These are phyloP conservation scores for Irineochytrium annulatum DNA, from an alignment of 192 early-diverging fungal species.

Conservation along the genomic window DNA sequence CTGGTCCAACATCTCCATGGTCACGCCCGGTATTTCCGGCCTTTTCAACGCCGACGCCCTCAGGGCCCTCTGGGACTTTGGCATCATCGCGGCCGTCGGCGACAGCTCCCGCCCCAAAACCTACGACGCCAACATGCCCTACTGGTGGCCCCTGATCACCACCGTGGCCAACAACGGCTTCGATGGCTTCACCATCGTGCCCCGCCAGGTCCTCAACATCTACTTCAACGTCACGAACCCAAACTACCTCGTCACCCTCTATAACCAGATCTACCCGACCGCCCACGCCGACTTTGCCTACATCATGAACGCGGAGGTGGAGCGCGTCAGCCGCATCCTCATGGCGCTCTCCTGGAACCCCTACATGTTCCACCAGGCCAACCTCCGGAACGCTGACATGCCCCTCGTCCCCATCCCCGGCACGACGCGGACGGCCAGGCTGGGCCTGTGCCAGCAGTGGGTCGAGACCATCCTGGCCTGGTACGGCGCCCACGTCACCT, in stretches of 20 bases:
- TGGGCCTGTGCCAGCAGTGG: slow-evolving; percentile 8
- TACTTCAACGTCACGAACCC: slow-evolving; percentile 33
- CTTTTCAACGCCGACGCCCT: slow-evolving; percentile 22
- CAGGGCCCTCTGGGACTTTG: slow-evolving; percentile 12
- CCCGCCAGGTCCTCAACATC: slow-evolving; percentile 31
- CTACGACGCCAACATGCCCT: slow-evolving; percentile 16
- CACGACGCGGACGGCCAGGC: not conserved
- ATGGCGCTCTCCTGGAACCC: slow-evolving; percentile 11
- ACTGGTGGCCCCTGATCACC: slow-evolving; percentile 28
- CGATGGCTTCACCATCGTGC: slow-evolving; percentile 39
- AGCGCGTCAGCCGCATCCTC: not conserved
- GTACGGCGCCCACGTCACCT: not conserved
- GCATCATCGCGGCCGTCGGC: slow-evolving; percentile 32
- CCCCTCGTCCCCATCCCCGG: too few relatives aligned
- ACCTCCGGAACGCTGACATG: slow-evolving; percentile 4
- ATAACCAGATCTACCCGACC: slow-evolving; percentile 1
- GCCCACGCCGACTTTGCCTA: not conserved
- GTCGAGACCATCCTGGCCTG: slow-evolving; percentile 1
- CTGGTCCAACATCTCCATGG: slow-evolving; percentile 11
- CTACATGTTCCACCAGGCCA: slow-evolving; percentile 15
- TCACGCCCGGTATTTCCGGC: slow-evolving; percentile 21
- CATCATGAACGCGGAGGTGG: not conserved
- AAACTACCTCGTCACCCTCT: slow-evolving; percentile 6
- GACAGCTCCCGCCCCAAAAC: slow-evolving; percentile 28
- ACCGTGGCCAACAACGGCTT: slow-evolving; percentile 35